These are phyloP conservation scores for Acorus gramineus DNA, from an alignment of 106 monocot genomes.

Conservation along the genomic window DNA sequence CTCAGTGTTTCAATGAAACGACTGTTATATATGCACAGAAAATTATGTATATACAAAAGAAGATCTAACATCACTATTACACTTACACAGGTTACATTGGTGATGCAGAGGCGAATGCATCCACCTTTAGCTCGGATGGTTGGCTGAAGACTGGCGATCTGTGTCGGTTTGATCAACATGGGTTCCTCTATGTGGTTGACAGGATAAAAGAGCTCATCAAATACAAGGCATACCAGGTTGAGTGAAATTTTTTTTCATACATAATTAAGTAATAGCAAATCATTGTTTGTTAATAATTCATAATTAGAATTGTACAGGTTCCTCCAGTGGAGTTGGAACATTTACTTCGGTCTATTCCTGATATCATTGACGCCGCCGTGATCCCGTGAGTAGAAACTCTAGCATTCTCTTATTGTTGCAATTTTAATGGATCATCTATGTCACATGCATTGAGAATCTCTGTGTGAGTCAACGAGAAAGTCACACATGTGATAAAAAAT, in stretches of 20 bases:
- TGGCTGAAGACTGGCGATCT: too few relatives aligned
- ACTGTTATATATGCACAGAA: too few relatives aligned
- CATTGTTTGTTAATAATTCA: background rate
- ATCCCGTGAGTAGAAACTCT: conserved; percentile 37
- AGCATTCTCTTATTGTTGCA: too few relatives aligned
- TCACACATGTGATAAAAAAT: too few relatives aligned
- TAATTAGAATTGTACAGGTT: conserved; percentile 23
- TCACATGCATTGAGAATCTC: too few relatives aligned
- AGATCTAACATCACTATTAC: background rate
- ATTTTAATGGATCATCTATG: too few relatives aligned
- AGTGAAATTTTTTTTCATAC: background rate
- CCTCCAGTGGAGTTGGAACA: conserved; percentile 58
- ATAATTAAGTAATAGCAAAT: background rate
- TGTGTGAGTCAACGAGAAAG: too few relatives aligned
- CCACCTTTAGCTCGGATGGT: conserved; percentile 7
- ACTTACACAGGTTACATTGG: conserved; percentile 39
- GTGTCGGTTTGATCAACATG: too few relatives aligned
- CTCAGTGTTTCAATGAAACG: too few relatives aligned
- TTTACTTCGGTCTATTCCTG: conserved; percentile 31
- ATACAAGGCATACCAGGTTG: background rate
- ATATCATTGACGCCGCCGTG: conserved; percentile 51
- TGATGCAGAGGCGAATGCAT: conserved; percentile 33
- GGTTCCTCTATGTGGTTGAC: too few relatives aligned
- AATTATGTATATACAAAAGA: too few relatives aligned
- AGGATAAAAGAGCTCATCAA: too few relatives aligned